Conservation (phyloP, 805 yeast species). For the Cyberlindnera saturnus region DNA sequence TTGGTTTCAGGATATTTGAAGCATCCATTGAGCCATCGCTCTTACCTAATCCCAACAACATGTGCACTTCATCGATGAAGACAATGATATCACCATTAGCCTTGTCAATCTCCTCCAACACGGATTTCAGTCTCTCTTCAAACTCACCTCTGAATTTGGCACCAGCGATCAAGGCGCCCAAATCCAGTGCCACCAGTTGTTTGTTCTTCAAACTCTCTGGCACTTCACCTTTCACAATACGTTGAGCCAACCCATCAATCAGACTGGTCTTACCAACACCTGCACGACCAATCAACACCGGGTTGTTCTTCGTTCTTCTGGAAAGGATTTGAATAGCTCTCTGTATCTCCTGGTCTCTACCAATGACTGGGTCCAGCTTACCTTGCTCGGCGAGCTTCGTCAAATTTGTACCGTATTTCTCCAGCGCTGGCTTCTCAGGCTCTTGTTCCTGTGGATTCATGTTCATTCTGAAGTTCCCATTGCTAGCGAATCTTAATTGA, state of each 20-base stretch:
- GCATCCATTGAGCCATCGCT: constrained; percentile 96
- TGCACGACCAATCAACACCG: constrained; percentile 91
- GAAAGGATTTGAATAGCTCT: constrained; percentile 90
- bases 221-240: constrained; percentile 86
- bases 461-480: constrained; percentile 20
- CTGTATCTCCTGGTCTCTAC: constrained; percentile 91
- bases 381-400: constrained; percentile 87
- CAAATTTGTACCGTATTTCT: constrained; percentile 78
- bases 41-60: constrained; percentile 85
- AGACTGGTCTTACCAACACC: constrained; percentile 98
- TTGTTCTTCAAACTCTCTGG: constrained; percentile 92
- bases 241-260: constrained; percentile 93
- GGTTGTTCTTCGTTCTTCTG: constrained; percentile 91
- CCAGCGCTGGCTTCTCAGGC: constrained; percentile 63
- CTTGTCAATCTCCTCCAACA: constrained; percentile 78
- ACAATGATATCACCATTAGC: constrained; percentile 70
- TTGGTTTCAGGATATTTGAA: constrained; percentile 87
- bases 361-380: constrained; percentile 92
- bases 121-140: constrained; percentile 80
- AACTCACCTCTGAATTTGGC: constrained; percentile 96
- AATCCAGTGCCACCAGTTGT: constrained; percentile 74
- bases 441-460: constrained; percentile 39
- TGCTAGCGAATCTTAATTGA: constrained; percentile 1
- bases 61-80: constrained; percentile 87
- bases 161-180: constrained; percentile 87